Conservation (phyloP, 2,329 filamentous ascomycete species). For the Lecanicillium sp. region DNA sequence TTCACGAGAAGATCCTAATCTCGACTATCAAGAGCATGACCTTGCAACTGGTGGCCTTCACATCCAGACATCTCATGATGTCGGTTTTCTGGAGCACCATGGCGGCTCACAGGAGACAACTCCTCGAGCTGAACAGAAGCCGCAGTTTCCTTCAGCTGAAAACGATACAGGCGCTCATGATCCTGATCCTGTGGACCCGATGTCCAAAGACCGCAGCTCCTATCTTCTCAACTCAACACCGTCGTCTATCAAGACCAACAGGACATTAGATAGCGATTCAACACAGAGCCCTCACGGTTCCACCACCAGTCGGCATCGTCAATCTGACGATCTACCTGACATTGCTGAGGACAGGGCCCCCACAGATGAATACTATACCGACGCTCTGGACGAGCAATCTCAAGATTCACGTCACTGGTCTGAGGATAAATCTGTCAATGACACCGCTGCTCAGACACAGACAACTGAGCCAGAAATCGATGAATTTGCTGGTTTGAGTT, state of each 20-base stretch:
- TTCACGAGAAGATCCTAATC: conserved; percentile 25
- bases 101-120: conserved; percentile 59
- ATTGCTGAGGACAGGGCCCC: conserved; percentile 23
- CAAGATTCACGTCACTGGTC: conserved; percentile 7
- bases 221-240: conserved; percentile 32
- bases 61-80: conserved; percentile 30
- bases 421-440: conserved; percentile 11
- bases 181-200: conserved; percentile 29
- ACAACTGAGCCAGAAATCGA: conserved; percentile 5
- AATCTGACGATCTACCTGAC: conserved; percentile 12
- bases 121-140: conserved; percentile 48
- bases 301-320: conserved; percentile 16
- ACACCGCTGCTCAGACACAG: conserved; percentile 5
- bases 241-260: conserved; percentile 20
- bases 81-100: conserved; percentile 31
- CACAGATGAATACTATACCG: conserved; percentile 27
- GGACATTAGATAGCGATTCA: conserved; percentile 16
- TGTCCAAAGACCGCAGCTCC: conserved; percentile 33
- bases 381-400: conserved; percentile 19
- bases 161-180: conserved; percentile 21
- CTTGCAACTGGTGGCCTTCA: conserved; percentile 21
- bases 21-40: conserved; percentile 18
- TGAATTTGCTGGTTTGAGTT: conserved; percentile 8
- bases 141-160: conserved; percentile 17
- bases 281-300: conserved; percentile 15